phyloP scores from a whole-genome alignment of 1,284 basidiomycete genomes.

The Agaricales sp. region DNA sequence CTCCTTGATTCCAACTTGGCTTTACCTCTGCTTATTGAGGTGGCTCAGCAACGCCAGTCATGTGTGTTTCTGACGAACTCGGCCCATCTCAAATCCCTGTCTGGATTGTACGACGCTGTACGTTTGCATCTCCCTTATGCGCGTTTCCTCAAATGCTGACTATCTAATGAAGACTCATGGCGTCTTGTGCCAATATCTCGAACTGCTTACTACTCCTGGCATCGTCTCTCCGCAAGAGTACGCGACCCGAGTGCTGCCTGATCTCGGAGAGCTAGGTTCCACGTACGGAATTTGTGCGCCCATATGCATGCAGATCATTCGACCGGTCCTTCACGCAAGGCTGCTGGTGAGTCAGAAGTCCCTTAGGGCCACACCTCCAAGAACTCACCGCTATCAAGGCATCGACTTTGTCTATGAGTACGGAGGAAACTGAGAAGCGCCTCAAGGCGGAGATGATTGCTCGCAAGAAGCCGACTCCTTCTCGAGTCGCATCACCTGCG shows the following conservation, averaged over 20 bases:
- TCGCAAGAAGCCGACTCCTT: conserved; percentile 58
- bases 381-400: conserved; percentile 3
- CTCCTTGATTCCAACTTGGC: conserved; percentile 68
- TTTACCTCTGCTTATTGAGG: conserved; percentile 77
- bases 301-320: conserved; percentile 86
- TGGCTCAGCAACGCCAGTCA: conserved; percentile 80
- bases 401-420: conserved; percentile 42
- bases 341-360: conserved; percentile 40
- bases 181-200: conserved; percentile 67
- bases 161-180: conserved; percentile 52
- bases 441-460: conserved; percentile 67
- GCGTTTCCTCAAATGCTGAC: conserved; percentile 8
- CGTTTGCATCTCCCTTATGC: conserved; percentile 20
- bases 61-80: conserved; percentile 66
- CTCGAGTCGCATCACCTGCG: conserved; percentile 49
- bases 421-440: conserved; percentile 60
- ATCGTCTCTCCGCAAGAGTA: conserved; percentile 56
- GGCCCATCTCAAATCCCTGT: conserved; percentile 75
- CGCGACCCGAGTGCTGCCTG: conserved; percentile 54
- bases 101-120: conserved; percentile 80
- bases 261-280: conserved; percentile 60
- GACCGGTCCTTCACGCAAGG: conserved; percentile 65
- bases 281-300: conserved; percentile 72
- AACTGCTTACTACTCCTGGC: conserved; percentile 55
- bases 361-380: not conserved